Base-by-base conservation (phyloP, 129 eudicot species). In the Lactuca saligna region DNA sequence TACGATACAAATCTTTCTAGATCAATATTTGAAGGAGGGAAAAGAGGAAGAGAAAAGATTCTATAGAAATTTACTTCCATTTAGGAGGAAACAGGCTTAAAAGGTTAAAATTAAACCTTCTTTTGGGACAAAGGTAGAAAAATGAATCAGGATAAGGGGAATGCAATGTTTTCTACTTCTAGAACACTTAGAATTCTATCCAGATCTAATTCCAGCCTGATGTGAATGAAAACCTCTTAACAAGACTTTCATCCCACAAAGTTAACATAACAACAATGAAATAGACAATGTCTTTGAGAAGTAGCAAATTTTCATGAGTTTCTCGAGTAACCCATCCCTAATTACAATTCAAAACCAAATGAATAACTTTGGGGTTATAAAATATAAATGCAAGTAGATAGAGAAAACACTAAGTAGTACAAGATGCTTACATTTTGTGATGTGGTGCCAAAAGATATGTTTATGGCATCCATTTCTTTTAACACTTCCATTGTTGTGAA, bases 401-500 rank as follows among this genome's bases (percentile, higher is more conserved):
- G n/a, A 68, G 11, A 37, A 33, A 58, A 25, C 48, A 61, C 54
- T 15, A 70, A 49, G 61, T 39, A 50, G 69, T 62, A 54, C 51
- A 70, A 39, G 55, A 55, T 59, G 68, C 89, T 78, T 82, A 93
- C 99, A 63, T 70, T 80, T 53, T 59, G 78, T 41, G 71, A 78
- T 63, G 33, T 83, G 79, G 48, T 41, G 80, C 38, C 66, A 31
- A 67, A 63, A 16, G 86, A 78, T 77, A 66, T 37, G 74, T 77
- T 88, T 50, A 77, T 61, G 25, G 81, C 83, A 53, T 80, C 80
- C 77, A 85, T 58, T 64, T 83, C 94, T 59, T 75, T 72, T 41
- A 80, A 53, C 29, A 75, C 88, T 58, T 79, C 85, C 76, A 84
- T 70, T 70, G 83, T 77, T 12, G 88, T 76, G 75, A 82, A 68